Evolutionary conservation across 1,139 yeast species (phyloP).

Genomic region (Debaryomycetaceae sp.): DNA sequence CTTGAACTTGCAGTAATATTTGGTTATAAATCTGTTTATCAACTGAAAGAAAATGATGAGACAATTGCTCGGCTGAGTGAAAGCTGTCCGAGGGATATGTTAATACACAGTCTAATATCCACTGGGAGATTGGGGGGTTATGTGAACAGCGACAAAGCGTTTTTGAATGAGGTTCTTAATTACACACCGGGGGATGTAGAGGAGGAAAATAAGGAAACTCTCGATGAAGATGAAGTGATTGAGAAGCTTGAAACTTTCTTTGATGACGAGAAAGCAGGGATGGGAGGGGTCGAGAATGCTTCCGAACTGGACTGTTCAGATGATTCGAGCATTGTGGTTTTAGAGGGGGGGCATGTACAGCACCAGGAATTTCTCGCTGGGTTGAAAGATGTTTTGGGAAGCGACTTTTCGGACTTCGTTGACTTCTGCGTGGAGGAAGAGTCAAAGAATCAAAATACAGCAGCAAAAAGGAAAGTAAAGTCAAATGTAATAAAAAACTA

Average conservation of each 20-base stretch:
- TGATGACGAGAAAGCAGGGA: slow-evolving; percentile 8
- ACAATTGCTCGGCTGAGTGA: neutral
- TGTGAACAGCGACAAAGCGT: slow-evolving; percentile 3
- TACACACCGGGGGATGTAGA: slow-evolving; percentile 6
- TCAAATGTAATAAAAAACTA: slow-evolving; percentile 9
- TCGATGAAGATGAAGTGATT: slow-evolving; percentile 7
- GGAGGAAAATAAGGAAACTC: slow-evolving; percentile 8
- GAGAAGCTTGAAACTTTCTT: slow-evolving; percentile 9
- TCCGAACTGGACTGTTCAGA: slow-evolving; percentile 4
- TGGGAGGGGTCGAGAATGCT: slow-evolving; percentile 9
- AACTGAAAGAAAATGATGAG: too few species aligned
- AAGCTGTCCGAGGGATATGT: slow-evolving; percentile 4
- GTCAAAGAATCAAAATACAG: slow-evolving; percentile 7
- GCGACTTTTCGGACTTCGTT: slow-evolving; percentile 11
- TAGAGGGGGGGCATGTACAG: slow-evolving; percentile 10
- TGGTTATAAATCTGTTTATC: too few species aligned
- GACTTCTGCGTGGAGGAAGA: slow-evolving; percentile 3
- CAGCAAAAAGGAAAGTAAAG: slow-evolving; percentile 11
- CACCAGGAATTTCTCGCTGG: slow-evolving; percentile 6
- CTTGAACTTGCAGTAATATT: neutral
- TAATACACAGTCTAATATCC: slow-evolving; percentile 6
- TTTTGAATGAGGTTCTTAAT: neutral
- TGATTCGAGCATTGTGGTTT: slow-evolving; percentile 3
- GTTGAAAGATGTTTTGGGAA: slow-evolving; percentile 5
- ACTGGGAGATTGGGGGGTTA: slow-evolving; percentile 1